Evolutionary conservation across 768 basidiomycete genomes (phyloP), one percentile per base, ranked within the genome.

Genomic region (Boletus reticulatus): DNA sequence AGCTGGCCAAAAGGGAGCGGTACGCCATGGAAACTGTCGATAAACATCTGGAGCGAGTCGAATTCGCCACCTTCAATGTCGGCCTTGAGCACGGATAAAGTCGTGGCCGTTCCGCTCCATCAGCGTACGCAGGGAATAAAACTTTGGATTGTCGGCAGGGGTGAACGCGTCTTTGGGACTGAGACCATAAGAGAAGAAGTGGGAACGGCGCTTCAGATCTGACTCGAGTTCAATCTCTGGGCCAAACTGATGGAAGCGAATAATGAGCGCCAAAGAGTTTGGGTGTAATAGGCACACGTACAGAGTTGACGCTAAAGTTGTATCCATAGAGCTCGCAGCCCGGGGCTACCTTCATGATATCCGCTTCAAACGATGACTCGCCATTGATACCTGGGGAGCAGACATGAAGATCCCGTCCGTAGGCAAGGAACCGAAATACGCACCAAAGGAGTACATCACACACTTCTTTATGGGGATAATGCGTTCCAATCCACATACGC

Each of bases 11-110:
- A 82, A 6, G 88, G 88, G 7, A 89, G 70, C 0, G 84, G 79
- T 22, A 67, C 58, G 32, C 78, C 77, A 6, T 57, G 56, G 52
- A 67, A 65, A 19, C 75, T 72, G 22, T 69, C 68, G 52, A 83
- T 71, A 60, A 83, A 85, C 16, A 78, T 75, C 49, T 74, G 68
- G 6, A 90, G 68, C 0, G 84, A 80, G 45, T 81, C 78, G 65
- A 85, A 90, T 62, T 90, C 88, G 68, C 77, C 78, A 41, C 83
- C 80, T 61, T 90, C 88, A 27, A 87, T 80, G 67, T 90, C 88
- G 48, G 90, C 72, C 68, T 88, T 85, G 53, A 88, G 79, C 59
- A 90, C 78, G 60, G 50, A 89, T 84, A 60, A 84, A 84, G 19
- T 71, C 72, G 62, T 90, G 88, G 14, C 82, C 84, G 54, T 90